These are phyloP conservation scores for Cordyceps cateniannulata DNA, from an alignment of 2,329 filamentous ascomycete genomes.

Conservation along the genomic window DNA sequence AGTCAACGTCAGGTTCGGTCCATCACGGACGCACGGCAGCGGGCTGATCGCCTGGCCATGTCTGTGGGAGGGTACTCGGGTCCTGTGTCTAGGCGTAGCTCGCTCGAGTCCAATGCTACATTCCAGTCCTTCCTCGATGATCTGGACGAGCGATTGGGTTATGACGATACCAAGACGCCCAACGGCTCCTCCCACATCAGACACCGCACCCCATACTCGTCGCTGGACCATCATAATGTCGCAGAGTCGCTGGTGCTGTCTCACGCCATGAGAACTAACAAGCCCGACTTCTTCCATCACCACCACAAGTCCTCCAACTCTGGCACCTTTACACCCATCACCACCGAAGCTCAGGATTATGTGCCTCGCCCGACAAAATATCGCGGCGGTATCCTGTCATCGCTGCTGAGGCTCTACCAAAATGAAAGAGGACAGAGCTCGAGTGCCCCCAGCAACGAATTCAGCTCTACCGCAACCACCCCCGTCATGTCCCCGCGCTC, in stretches of 20 bases:
- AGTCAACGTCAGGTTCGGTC: conserved; percentile 32
- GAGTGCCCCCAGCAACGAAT: conserved; percentile 30
- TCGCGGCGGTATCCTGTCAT: conserved; percentile 66
- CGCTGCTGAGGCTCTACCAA: conserved; percentile 64
- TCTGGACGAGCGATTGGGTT: conserved; percentile 14
- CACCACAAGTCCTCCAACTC: conserved; percentile 22
- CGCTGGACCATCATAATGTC: conserved; percentile 19
- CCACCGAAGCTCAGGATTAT: conserved; percentile 45
- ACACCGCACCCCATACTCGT: conserved; percentile 20
- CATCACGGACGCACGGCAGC: conserved; percentile 33
- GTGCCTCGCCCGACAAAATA: conserved; percentile 62
- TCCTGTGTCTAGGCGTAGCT: conserved; percentile 30
- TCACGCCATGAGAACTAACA: conserved; percentile 24
- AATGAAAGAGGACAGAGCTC: conserved; percentile 31
- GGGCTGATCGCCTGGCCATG: conserved; percentile 33
- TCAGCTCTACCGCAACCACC: conserved; percentile 29
- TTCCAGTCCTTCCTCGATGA: conserved; percentile 28
- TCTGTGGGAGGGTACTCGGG: conserved; percentile 33
- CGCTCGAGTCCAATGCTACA: conserved; percentile 24
- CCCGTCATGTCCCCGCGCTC: conserved; percentile 35
- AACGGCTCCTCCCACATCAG: conserved; percentile 13
- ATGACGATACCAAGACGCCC: conserved; percentile 17
- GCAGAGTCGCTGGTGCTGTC: conserved; percentile 31
- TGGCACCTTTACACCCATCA: conserved; percentile 31
- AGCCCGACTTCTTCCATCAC: conserved; percentile 25